These are phyloP conservation scores for Fusarium transvaalense DNA, from an alignment of 2,329 filamentous ascomycete genomes.

Conservation along the genomic window DNA sequence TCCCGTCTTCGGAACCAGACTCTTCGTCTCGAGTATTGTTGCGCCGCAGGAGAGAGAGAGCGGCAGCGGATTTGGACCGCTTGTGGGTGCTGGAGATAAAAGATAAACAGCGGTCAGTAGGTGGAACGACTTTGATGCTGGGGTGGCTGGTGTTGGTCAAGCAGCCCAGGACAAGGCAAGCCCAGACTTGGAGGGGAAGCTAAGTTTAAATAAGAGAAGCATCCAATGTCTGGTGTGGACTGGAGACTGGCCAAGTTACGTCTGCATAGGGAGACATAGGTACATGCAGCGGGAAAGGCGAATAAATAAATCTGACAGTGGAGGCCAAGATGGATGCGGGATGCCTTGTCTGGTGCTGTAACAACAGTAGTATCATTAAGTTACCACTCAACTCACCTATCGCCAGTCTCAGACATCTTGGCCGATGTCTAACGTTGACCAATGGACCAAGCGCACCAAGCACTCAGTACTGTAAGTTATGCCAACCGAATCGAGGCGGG, in stretches of 20 bases:
- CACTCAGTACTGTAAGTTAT: neutral
- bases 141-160: constrained; percentile 35
- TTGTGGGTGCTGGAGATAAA: constrained; percentile 56
- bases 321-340: neutral
- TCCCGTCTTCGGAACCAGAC: constrained; percentile 66
- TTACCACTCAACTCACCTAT: constrained; percentile 40
- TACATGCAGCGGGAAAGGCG: constrained; percentile 26
- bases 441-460: constrained; percentile 10
- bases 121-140: constrained; percentile 46
- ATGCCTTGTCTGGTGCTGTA: constrained; percentile 4
- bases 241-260: neutral
- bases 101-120: constrained; percentile 49
- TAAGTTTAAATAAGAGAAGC: constrained; percentile 36
- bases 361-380: constrained; percentile 2
- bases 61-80: constrained; percentile 66
- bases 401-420: constrained; percentile 47
- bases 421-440: constrained; percentile 28
- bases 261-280: constrained; percentile 28
- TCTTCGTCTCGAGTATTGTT: constrained; percentile 65
- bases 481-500: constrained; percentile 25
- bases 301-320: constrained; percentile 20
- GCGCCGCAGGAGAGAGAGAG: constrained; percentile 67
- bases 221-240: constrained; percentile 37
- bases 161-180: constrained; percentile 15
- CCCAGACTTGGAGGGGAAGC: constrained; percentile 23